Evolutionary conservation across 805 yeast species (phyloP), one percentile per base, ranked within the genome.

Genomic region (Zygosaccharomyces pseudorouxii): DNA sequence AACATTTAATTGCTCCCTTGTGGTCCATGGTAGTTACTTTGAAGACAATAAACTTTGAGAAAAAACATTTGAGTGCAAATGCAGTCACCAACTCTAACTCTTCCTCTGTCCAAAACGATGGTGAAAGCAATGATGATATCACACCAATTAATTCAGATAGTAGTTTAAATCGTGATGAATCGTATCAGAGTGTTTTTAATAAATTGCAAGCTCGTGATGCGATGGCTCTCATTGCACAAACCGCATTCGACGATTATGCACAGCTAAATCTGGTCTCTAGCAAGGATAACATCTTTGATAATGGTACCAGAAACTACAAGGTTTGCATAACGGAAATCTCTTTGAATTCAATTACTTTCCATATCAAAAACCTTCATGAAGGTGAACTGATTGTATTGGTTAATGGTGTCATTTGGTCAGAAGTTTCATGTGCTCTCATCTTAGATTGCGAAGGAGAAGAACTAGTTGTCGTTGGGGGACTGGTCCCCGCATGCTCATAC

Each of bases 371-470:
- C 44, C 72, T 72, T 16, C 61, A 64, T 39, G 69, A 71, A 47
- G 72, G 73, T 43, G 74, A 67, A 47, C 60, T 76, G 5, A 67
- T 71, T 40, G 74, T 74, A 10, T 65, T 71, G 47, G 87, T 84
- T 4, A 83, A 84, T 56, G 88, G 87, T 19, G 75, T 83, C 19
- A 73, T 78, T 11, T 84, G 89, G 89, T 77, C 81, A 22, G 87
- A 82, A 58, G 79, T 80, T 1, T 73, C 81, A 0, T 71, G 78
- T 33, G 80, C 80, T 7, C 51, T 65, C 2, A 53, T 60, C 6
- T 45, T 59, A 41, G 70, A 71, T 12, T 60, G 70, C 14, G 68
- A 69, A 19, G 74, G 74, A 28, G 76, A 77, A 39, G 78, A 77
- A 46, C 68, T 75, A 45, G 72, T 81, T n/a, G 74, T 81, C 1